Percentiles rank a stretch among this genome's conserved stretches.
These are phyloP conservation scores for Aspergillus ellipticus DNA, from an alignment of 495 filamentous ascomycete genomes.

Conservation along the genomic window DNA sequence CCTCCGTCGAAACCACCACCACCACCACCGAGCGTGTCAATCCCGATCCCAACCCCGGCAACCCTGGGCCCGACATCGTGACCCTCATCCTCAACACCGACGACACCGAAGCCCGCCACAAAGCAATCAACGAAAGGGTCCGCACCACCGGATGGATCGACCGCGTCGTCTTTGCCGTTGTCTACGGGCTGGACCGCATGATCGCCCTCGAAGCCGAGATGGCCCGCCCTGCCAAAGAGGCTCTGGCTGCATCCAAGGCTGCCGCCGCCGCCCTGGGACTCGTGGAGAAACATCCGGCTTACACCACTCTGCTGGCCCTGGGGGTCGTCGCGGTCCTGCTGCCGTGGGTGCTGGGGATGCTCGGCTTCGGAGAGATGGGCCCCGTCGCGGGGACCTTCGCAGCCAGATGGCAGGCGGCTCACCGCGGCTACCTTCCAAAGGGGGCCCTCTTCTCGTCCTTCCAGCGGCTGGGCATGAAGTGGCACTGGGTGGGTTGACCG, in stretches of 20 bases:
- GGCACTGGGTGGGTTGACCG: slow-evolving; percentile 20
- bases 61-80: slow-evolving; percentile 12
- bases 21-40: too few relatives aligned
- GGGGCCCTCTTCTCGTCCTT: slow-evolving; percentile 47
- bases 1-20: not conserved
- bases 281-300: slow-evolving; percentile 40
- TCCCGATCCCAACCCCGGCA: not conserved
- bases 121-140: slow-evolving; percentile 9
- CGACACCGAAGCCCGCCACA: slow-evolving; percentile 3
- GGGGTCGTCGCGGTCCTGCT: slow-evolving; percentile 43
- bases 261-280: slow-evolving; percentile 31
- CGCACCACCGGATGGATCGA: slow-evolving; percentile 37
- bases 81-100: slow-evolving; percentile 16
- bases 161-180: slow-evolving; percentile 29
- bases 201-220: slow-evolving; percentile 29
- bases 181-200: slow-evolving; percentile 28
- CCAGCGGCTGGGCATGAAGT: slow-evolving; percentile 50
- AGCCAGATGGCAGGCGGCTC: slow-evolving; percentile 40
- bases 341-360: slow-evolving; percentile 40
- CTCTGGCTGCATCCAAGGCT: slow-evolving; percentile 29
- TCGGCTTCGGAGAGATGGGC: slow-evolving; percentile 50
- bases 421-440: slow-evolving; percentile 44
- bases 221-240: slow-evolving; percentile 28
- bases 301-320: slow-evolving; percentile 46
- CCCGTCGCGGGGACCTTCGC: slow-evolving; percentile 46